Conservation (phyloP, 148 eudicot species). For the Simmondsia chinensis region DNA sequence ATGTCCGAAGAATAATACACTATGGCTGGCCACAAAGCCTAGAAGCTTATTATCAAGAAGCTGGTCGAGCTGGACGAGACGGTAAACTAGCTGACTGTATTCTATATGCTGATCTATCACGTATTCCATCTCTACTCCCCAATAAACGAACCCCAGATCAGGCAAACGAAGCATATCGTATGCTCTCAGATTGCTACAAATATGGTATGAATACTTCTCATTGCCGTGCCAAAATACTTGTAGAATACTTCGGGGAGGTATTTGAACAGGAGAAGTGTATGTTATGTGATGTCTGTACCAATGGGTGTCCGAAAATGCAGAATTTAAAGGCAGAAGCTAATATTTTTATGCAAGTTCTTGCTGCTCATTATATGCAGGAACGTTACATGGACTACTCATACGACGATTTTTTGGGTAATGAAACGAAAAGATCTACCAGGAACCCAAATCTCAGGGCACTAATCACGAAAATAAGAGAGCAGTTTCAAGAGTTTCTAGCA, state of each 20-base stretch:
- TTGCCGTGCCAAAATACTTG: conserved; percentile 80
- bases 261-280: conserved; percentile 44
- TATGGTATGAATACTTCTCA: conserved; percentile 69
- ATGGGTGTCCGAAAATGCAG: conserved; percentile 65
- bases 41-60: conserved; percentile 98
- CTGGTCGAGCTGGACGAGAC: conserved; percentile 95
- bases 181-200: conserved; percentile 88
- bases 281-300: conserved; percentile 64
- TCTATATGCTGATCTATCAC: conserved; percentile 58
- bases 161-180: conserved; percentile 62
- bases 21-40: conserved; percentile 98
- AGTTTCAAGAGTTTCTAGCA: conserved; percentile 34
- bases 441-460: conserved; percentile 40
- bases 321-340: conserved; percentile 56
- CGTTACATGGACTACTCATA: conserved; percentile 22
- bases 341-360: conserved; percentile 45
- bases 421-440: conserved; percentile 18
- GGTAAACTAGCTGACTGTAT: conserved; percentile 75
- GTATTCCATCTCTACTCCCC: conserved; percentile 68
- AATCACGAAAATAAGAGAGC: conserved; percentile 55
- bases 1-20: conserved; percentile 77
- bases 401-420: conserved; percentile 21
- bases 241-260: conserved; percentile 86
- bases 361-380: conserved; percentile 36
- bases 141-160: conserved; percentile 67